These are phyloP conservation scores for Dipteronia dyeriana DNA, from an alignment of 345 rosid species.

Conservation along the genomic window DNA sequence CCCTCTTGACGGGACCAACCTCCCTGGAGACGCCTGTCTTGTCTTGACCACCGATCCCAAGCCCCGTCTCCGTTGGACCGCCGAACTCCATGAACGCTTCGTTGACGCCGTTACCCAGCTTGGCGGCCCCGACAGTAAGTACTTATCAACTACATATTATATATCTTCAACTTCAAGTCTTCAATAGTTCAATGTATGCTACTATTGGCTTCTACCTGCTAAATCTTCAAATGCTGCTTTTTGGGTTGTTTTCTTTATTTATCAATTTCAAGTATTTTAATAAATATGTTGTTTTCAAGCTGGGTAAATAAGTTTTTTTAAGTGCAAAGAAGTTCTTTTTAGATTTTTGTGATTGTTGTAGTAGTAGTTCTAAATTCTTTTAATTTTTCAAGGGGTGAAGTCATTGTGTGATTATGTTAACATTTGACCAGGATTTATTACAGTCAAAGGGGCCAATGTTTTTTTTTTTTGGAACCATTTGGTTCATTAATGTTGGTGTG, in stretches of 20 bases:
- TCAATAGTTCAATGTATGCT: too few species aligned
- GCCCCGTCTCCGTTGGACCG: constrained; percentile 97
- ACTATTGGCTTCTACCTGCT: background rate
- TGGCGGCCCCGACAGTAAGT: constrained; percentile 95
- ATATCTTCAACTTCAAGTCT: too few species aligned
- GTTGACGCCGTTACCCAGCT: constrained; percentile 90
- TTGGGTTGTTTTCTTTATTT: background rate
- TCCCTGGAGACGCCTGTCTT: constrained; percentile 73
- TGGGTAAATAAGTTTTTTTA: background rate
- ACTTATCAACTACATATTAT: background rate
- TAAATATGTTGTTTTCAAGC: too few species aligned
- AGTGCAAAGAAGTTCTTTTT: background rate
- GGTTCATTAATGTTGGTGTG: constrained; percentile 24
- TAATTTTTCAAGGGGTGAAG: constrained; percentile 4
- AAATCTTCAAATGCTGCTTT: background rate
- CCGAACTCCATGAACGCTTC: constrained; percentile 93
- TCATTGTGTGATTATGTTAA: constrained; percentile 4
- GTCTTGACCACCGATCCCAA: constrained; percentile 92
- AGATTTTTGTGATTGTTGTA: background rate
- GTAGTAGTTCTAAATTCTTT: background rate
- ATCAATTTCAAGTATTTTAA: background rate
- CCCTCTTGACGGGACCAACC: constrained; percentile 66
- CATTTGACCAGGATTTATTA: constrained; percentile 4
- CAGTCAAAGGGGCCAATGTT: constrained; percentile 19
- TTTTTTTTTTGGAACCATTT: constrained; percentile 23